These are phyloP conservation scores for Tulasnella sp. DNA, from an alignment of 768 basidiomycete species.

Conservation along the genomic window DNA sequence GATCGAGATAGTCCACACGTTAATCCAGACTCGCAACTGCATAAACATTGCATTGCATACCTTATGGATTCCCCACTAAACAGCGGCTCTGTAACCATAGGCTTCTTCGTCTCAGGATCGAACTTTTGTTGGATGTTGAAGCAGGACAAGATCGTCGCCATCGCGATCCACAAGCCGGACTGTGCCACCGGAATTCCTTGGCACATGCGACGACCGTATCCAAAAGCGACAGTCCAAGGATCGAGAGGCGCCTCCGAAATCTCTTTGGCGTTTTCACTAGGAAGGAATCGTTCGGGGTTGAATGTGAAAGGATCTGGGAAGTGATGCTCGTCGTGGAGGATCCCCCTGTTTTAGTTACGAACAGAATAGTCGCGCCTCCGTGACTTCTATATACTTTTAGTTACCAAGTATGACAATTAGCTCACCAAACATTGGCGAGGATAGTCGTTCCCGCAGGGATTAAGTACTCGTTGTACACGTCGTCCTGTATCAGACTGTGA, in stretches of 20 bases:
- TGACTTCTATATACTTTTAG: background rate
- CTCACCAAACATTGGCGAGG: slow-evolving; percentile 17
- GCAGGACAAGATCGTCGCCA: background rate
- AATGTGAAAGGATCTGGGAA: background rate
- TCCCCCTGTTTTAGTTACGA: background rate
- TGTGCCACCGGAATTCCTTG: background rate
- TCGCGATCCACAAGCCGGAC: background rate
- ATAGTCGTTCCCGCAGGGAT: slow-evolving; percentile 13
- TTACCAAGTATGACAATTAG: background rate
- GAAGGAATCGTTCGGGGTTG: background rate
- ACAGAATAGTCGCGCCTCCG: background rate
- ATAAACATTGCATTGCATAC: no score
- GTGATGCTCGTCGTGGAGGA: background rate
- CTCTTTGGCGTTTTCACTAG: no score
- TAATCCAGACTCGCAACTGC: no score
- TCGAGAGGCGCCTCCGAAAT: background rate
- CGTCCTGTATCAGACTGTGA: slow-evolving; percentile 12
- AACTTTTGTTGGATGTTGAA: slow-evolving; percentile 1
- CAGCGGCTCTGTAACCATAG: no score
- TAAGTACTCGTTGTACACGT: slow-evolving; percentile 14
- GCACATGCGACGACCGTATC: slow-evolving; percentile 2
- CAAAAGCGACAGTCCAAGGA: background rate
- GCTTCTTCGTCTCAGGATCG: background rate
- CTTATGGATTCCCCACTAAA: no score
- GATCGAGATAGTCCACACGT: no score